phyloP scores from a whole-genome alignment of 106 monocot genomes.

The Phalaenopsis aphrodite region DNA sequence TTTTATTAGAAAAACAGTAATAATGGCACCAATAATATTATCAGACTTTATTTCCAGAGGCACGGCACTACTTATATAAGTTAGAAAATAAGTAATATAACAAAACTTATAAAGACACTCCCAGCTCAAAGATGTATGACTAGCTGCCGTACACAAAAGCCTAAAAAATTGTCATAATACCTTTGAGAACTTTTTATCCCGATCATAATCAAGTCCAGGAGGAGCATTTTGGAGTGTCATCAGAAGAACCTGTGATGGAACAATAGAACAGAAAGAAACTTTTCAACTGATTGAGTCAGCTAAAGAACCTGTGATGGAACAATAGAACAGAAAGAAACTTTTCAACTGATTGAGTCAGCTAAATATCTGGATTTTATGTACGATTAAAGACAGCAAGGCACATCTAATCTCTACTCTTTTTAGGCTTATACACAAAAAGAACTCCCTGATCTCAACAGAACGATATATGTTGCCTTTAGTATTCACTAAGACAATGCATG shows the following conservation, averaged over 20 bases:
- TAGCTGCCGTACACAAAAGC: neutral
- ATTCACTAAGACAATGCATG: too few species aligned
- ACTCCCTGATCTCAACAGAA: too few species aligned
- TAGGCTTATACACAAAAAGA: too few species aligned
- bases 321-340: neutral
- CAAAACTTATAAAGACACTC: neutral
- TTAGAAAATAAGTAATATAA: neutral
- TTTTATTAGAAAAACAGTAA: constrained; percentile 44
- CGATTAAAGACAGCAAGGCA: too few species aligned
- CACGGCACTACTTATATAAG: neutral
- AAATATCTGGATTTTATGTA: neutral
- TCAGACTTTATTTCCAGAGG: too few species aligned
- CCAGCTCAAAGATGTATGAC: neutral
- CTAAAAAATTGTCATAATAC: constrained; percentile 20
- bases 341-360: neutral
- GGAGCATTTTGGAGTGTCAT: constrained; percentile 65
- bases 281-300: constrained; percentile 17
- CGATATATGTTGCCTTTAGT: too few species aligned
- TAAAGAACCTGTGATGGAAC: constrained; percentile 29
- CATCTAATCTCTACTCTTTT: too few species aligned
- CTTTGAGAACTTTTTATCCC: constrained; percentile 56
- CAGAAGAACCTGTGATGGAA: constrained; percentile 30
- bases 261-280: neutral
- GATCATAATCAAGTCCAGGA: constrained; percentile 51
- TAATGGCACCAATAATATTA: neutral